Percentiles rank a stretch among this genome's conserved stretches.
phyloP scores from a whole-genome alignment of 1,284 basidiomycete genomes.

The Ustilago shanxiensis region DNA sequence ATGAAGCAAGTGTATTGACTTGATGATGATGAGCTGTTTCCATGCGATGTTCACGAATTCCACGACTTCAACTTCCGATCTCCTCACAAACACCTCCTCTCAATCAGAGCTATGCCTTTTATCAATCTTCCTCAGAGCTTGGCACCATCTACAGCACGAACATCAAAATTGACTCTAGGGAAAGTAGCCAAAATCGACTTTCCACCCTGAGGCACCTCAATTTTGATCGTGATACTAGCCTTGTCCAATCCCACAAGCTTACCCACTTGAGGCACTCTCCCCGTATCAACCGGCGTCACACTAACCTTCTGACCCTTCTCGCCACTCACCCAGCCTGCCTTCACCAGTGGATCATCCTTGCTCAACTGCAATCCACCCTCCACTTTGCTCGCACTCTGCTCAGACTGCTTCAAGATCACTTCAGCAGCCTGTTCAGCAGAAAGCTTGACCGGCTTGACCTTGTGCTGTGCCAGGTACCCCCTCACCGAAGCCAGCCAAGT shows the following conservation, averaged over 20 bases:
- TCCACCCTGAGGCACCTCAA: conserved; percentile 16
- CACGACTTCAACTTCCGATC: no score
- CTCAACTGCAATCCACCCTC: conserved; percentile 11
- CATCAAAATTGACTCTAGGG: conserved; percentile 46
- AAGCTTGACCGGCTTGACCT: conserved; percentile 28
- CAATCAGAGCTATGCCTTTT: not conserved
- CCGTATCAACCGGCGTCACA: conserved; percentile 46
- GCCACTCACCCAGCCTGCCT: conserved; percentile 43
- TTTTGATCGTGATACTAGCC: conserved; percentile 30
- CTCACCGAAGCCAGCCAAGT: conserved; percentile 30
- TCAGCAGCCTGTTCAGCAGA: conserved; percentile 27
- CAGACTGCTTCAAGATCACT: conserved; percentile 26
- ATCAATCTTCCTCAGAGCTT: conserved; percentile 21
- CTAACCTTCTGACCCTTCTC: conserved; percentile 40
- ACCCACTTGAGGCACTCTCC: conserved; percentile 44
- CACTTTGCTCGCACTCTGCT: not conserved
- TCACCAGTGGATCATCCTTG: conserved; percentile 42
- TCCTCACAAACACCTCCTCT: no score
- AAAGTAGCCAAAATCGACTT: conserved; percentile 41
- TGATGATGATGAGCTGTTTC: no score
- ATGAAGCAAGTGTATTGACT: not conserved
- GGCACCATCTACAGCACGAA: conserved; percentile 29
- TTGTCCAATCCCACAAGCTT: conserved; percentile 27
- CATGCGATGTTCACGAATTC: no score
- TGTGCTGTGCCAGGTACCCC: conserved; percentile 23